These are phyloP conservation scores for Phytophthora multivora DNA, from an alignment of 352 stramenopile species.

Conservation along the genomic window DNA sequence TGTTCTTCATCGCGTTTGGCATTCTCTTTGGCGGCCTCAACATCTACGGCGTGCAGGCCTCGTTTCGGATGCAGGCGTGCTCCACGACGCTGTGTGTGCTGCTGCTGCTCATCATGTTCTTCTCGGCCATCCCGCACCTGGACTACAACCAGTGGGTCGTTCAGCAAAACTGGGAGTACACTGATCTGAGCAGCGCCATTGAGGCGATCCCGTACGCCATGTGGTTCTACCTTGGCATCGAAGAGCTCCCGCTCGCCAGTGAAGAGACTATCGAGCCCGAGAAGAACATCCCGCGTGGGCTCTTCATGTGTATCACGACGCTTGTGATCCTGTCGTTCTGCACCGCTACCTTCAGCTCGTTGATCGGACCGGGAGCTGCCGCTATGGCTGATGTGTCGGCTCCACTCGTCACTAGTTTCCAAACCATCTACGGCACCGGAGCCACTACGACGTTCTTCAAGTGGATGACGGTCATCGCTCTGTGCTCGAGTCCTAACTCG, in stretches of 20 bases:
- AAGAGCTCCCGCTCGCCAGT: constrained; percentile 32
- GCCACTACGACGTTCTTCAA: constrained; percentile 59
- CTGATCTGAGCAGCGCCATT: constrained; percentile 46
- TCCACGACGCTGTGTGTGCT: constrained; percentile 52
- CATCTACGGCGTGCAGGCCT: constrained; percentile 53
- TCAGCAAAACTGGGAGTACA: constrained; percentile 60
- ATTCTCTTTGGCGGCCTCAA: constrained; percentile 62
- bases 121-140: constrained; percentile 50
- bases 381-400: constrained; percentile 49
- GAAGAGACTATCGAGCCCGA: constrained; percentile 31
- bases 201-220: constrained; percentile 64
- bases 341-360: constrained; percentile 59
- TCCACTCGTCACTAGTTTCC: constrained; percentile 43
- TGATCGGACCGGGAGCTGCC: constrained; percentile 49
- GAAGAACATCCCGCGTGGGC: constrained; percentile 34
- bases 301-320: constrained; percentile 60
- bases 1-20: constrained; percentile 59
- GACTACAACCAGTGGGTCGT: constrained; percentile 60
- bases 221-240: constrained; percentile 56
- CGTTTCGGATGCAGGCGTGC: constrained; percentile 60
- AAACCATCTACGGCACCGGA: constrained; percentile 55
- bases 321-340: constrained; percentile 56
- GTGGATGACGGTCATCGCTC: constrained; percentile 59
- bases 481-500: constrained; percentile 65
- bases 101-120: constrained; percentile 61